Evolutionary conservation across 1,284 basidiomycete species (phyloP).

Genomic region (Cryptococcus sp.): DNA sequence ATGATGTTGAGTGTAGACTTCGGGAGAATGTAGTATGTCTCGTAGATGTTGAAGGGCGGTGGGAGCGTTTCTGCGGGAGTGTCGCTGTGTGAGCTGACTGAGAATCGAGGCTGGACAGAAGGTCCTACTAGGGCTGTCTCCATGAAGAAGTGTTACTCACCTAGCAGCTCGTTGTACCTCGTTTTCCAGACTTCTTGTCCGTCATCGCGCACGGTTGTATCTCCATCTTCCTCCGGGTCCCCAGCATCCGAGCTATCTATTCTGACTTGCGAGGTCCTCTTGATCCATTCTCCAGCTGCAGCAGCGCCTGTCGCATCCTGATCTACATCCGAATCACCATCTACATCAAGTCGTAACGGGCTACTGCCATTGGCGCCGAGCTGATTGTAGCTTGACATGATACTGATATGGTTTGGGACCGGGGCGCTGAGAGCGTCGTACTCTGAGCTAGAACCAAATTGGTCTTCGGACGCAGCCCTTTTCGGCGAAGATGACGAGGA

Average conservation of each 20-base stretch:
- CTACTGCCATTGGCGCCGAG: conserved; percentile 22
- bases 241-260: conserved; percentile 24
- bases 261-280: conserved; percentile 41
- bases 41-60: conserved; percentile 34
- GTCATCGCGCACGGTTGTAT: conserved; percentile 4
- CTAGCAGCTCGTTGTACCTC: conserved; percentile 26
- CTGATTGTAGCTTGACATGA: conserved; percentile 8
- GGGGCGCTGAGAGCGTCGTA: conserved; percentile 9
- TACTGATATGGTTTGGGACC: conserved; percentile 5
- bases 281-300: conserved; percentile 31
- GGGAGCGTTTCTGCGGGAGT: conserved; percentile 28
- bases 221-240: conserved; percentile 11
- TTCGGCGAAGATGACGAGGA: conserved; percentile 43
- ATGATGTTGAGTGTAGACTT: conserved; percentile 32
- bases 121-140: too few relatives aligned
- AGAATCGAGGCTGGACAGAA: too few relatives aligned
- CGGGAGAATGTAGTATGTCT: conserved; percentile 45
- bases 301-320: not conserved
- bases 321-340: conserved; percentile 24
- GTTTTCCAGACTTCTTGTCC: conserved; percentile 15
- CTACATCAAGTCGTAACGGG: conserved; percentile 27
- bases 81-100: conserved; percentile 2
- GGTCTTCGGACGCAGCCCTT: conserved; percentile 50
- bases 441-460: conserved; percentile 30
- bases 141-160: conserved; percentile 16